A percentile compares a stretch with the other conserved stretches of the same genome.
These are phyloP conservation scores for Spiromastix sp. DNA, from an alignment of 2,329 filamentous ascomycete species.

Conservation along the genomic window DNA sequence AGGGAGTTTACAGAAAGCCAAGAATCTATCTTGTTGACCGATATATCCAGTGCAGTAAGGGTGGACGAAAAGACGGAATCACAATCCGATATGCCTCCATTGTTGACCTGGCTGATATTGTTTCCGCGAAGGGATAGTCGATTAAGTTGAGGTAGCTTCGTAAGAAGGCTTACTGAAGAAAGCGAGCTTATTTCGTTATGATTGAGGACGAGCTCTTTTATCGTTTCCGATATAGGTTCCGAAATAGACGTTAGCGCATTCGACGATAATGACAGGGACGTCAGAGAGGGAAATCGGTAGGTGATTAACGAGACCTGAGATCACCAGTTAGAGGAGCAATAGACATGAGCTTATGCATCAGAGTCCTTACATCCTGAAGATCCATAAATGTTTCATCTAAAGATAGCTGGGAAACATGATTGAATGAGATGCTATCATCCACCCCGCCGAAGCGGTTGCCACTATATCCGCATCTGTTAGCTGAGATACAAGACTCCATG, in stretches of 20 bases:
- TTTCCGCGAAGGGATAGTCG: slow-evolving; percentile 63
- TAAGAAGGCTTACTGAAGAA: slow-evolving; percentile 36
- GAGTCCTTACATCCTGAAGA: slow-evolving; percentile 52
- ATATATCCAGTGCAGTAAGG: slow-evolving; percentile 60
- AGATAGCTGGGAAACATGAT: slow-evolving; percentile 48
- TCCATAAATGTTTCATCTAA: slow-evolving; percentile 57
- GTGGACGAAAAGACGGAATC: slow-evolving; percentile 42
- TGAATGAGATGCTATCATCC: slow-evolving; percentile 33
- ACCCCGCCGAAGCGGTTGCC: slow-evolving; percentile 56
- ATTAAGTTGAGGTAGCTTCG: slow-evolving; percentile 40
- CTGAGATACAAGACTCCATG: no score
- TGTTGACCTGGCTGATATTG: slow-evolving; percentile 43
- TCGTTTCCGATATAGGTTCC: slow-evolving; percentile 19
- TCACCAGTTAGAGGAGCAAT: background rate
- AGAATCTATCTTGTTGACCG: slow-evolving; percentile 56
- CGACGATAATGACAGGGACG: slow-evolving; percentile 24
- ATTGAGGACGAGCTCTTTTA: slow-evolving; percentile 40
- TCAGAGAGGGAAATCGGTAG: slow-evolving; percentile 25
- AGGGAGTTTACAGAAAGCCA: slow-evolving; percentile 70
- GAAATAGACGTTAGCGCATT: slow-evolving; percentile 26
- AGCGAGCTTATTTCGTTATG: slow-evolving; percentile 33
- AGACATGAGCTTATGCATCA: background rate
- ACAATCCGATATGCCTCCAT: slow-evolving; percentile 20
- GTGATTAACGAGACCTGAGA: slow-evolving; percentile 25
- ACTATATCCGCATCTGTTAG: no score